Evolutionary conservation across 202 grass and related monocot species (phyloP), one percentile per base, ranked within the genome.

Genomic region (Cymbopogon flexuosus): DNA sequence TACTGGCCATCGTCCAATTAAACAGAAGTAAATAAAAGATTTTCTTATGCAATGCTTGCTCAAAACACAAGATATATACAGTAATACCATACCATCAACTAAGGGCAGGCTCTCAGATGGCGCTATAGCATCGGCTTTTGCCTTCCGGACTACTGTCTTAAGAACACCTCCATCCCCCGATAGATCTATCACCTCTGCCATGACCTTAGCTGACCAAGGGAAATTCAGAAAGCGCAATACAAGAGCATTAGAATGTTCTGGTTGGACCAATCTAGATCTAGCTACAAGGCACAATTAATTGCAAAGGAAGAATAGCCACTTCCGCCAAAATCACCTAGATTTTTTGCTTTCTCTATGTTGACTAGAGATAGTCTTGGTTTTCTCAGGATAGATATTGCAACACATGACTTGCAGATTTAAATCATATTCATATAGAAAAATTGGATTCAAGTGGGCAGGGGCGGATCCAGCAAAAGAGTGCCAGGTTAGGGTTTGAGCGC

Each of bases 81-180:
- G 27, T 15, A 71, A 33, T 95, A 95, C 96, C 96, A 88, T 99
- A 99, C 96, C 96, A 88, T 99, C 96, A 75, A 99, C 92, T 34
- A 95, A 80, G 0, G 96, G 87, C 62, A 95, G 79, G 78, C 85
- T 93, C 21, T 95, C 96, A 15, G 96, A 87, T 67, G 96, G 96
- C 18, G 75, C 83, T 73, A 79, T 83, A 43, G 96, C 92, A 87
- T 99, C 96, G 71, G 75, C 69, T 83, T 89, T 99, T 27, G 96
- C 82, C 81, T 88, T 99, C 63, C 82, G 92, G 10, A 91, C 63
- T 19, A 95, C 73, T 11, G 61, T 90, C 87, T 99, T 95, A 60
- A 99, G 80, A 45, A 99, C 92, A 40, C 96, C 92, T 36, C 92
- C 90, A 88, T 99, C 90, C 21, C 92, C 92, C 6, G 84, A 83